Evolutionary conservation across 148 eudicot genomes (phyloP), one percentile per base, ranked within the genome.

Genomic region (Heliosperma pusillum): DNA sequence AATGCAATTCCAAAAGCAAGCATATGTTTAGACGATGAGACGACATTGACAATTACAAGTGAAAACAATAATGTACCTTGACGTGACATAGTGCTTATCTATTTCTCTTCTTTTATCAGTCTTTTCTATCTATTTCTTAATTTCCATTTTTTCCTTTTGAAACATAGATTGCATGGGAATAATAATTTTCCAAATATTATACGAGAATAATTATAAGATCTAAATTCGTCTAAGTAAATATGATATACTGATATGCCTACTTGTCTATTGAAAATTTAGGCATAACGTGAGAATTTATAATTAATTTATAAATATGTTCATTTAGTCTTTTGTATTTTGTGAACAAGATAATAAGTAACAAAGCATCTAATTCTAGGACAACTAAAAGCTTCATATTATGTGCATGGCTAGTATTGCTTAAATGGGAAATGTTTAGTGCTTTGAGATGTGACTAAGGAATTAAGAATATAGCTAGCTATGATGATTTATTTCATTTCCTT

Each of bases 1-100:
- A n/a, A n/a, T 36, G 42, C 42, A 36, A 36, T 36, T 47, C 11
- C 53, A 47, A 47, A 47, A 47, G 53, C 53, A 47, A 47, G 53
- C 13, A 47, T 47, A 47, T 36, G 3, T 47, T 47, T 47, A 7
- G 53, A 47, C 53, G 53, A 47, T 15, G 10, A 47, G 17, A 47
- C 16, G 53, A 47, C 16, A 16, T 47, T 47, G 53, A 47, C 53
- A 47, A 47, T 47, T 47, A 13, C 53, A 47, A 47, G 8, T 47
- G 53, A 12, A 47, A 61, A 61, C 26, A 62, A 62, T 24, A 21
- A 62, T 62, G 44, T 62, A 52, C 45, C 40, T 63, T 45, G 69
- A 74, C 56, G 66, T 33, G 36, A 75, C 40, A 53, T 66, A 29
- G 57, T 17, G 69, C 78, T 75, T 66, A 75, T 66, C 78, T 66